A percentile compares a stretch with the other conserved stretches of the same genome.
These are phyloP conservation scores for Aspergillus ochraceus DNA, from an alignment of 2,329 filamentous ascomycete genomes.

Conservation along the genomic window DNA sequence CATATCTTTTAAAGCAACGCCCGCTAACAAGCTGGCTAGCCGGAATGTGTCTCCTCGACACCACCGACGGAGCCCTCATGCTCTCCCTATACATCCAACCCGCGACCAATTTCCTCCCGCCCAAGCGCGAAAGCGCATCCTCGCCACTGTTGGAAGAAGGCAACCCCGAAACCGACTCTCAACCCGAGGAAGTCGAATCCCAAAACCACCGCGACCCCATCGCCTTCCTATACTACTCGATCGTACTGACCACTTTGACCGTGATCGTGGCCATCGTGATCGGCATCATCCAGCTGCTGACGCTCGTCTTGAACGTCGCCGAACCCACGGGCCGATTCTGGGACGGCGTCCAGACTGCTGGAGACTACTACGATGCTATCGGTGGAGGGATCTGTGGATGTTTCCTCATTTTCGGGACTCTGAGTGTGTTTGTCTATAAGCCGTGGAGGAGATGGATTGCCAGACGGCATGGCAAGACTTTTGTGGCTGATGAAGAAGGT, in stretches of 20 bases:
- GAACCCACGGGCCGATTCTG: constrained; percentile 78
- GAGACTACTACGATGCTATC: constrained; percentile 82
- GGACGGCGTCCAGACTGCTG: constrained; percentile 76
- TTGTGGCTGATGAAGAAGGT: constrained; percentile 24
- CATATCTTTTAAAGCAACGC: neutral
- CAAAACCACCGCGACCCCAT: constrained; percentile 70
- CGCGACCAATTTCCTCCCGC: constrained; percentile 40
- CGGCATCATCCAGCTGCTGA: constrained; percentile 80
- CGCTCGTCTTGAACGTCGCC: constrained; percentile 73
- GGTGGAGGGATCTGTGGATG: constrained; percentile 83
- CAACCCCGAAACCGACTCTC: constrained; percentile 14
- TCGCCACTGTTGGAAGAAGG: constrained; percentile 9
- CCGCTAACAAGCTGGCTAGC: constrained; percentile 46
- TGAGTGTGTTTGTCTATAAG: constrained; percentile 73
- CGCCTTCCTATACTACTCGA: constrained; percentile 92
- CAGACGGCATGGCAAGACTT: constrained; percentile 23
- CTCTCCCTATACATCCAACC: constrained; percentile 80
- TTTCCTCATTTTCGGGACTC: constrained; percentile 74
- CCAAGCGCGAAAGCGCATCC: constrained; percentile 13
- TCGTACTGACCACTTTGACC: constrained; percentile 80
- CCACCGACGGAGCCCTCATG: constrained; percentile 90
- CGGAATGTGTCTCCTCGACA: constrained; percentile 94
- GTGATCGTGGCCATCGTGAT: constrained; percentile 83
- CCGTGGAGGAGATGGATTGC: constrained; percentile 72
- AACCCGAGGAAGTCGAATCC: constrained; percentile 18